A percentile compares a stretch with the other conserved stretches of the same genome.
Conservation (phyloP, 345 rosid species). For the Hevea brasiliensis region DNA sequence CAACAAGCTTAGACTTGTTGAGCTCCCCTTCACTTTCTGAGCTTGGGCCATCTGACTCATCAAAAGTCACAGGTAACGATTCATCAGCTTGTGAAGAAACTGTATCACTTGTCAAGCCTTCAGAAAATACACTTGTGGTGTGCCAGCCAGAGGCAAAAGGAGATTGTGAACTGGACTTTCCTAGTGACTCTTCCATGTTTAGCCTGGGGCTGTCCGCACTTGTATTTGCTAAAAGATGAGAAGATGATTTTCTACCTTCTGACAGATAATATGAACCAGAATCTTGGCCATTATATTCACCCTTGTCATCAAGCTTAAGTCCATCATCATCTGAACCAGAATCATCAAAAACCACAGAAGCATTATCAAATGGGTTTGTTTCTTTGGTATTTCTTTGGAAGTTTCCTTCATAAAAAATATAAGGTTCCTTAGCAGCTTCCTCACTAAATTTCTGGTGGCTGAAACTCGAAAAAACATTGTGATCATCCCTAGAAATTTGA, state of each 20-base stretch:
- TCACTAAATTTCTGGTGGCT: slow-evolving; percentile 18
- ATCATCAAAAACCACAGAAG: slow-evolving; percentile 60
- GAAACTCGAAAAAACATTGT: slow-evolving; percentile 31
- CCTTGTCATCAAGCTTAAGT: slow-evolving; percentile 43
- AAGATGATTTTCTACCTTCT: slow-evolving; percentile 37
- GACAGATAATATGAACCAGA: slow-evolving; percentile 37
- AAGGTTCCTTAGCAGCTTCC: slow-evolving; percentile 42
- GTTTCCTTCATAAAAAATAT: slow-evolving; percentile 39
- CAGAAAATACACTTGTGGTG: slow-evolving; percentile 40
- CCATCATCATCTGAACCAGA: slow-evolving; percentile 56
- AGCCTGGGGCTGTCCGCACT: slow-evolving; percentile 37
- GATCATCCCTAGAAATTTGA: slow-evolving; percentile 36
- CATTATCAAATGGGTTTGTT: slow-evolving; percentile 30
- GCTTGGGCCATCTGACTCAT: slow-evolving; percentile 37
- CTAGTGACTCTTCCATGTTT: slow-evolving; percentile 19
- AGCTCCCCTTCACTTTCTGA: slow-evolving; percentile 22
- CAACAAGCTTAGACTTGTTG: slow-evolving; percentile 21
- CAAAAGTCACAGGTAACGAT: slow-evolving; percentile 49
- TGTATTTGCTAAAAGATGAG: slow-evolving; percentile 30
- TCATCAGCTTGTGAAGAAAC: slow-evolving; percentile 45
- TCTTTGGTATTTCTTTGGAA: slow-evolving; percentile 37
- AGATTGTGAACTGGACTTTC: slow-evolving; percentile 35
- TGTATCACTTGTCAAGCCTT: slow-evolving; percentile 34
- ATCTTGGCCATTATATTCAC: slow-evolving; percentile 26
- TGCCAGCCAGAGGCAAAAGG: slow-evolving; percentile 35